Percentiles rank a stretch among this genome's conserved stretches.
Conservation (phyloP, 495 filamentous ascomycete genomes). For the Cercophora sp. region DNA sequence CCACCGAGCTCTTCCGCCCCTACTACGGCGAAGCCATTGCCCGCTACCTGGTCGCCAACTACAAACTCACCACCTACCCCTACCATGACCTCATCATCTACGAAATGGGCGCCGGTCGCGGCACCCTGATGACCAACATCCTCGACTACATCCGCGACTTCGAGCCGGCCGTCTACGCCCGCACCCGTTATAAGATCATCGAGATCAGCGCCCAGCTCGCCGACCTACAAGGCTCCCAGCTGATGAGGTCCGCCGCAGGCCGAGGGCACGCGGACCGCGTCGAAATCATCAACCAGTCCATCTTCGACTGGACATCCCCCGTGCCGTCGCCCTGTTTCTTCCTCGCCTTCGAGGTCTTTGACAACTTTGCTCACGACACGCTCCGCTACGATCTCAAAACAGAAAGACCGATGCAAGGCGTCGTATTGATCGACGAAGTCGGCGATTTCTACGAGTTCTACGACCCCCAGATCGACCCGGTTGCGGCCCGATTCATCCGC, state of each 20-base stretch:
- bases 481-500: constrained; percentile 75
- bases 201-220: constrained; percentile 86
- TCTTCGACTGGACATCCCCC: constrained; percentile 87
- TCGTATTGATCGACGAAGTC: constrained; percentile 75
- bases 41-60: constrained; percentile 89
- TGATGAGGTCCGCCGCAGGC: constrained; percentile 57
- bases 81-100: constrained; percentile 98
- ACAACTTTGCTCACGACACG: constrained; percentile 95
- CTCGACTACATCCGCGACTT: constrained; percentile 90
- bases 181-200: constrained; percentile 91
- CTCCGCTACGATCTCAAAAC: constrained; percentile 81
- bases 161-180: constrained; percentile 87
- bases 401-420: constrained; percentile 74
- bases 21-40: constrained; percentile 97
- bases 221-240: constrained; percentile 65
- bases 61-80: constrained; percentile 87
- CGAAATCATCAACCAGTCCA: constrained; percentile 88
- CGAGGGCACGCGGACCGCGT: constrained; percentile 79
- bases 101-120: constrained; percentile 96
- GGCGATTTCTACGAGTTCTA: constrained; percentile 97
- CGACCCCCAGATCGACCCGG: constrained; percentile 69
- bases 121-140: constrained; percentile 96
- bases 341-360: constrained; percentile 96
- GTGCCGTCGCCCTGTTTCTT: constrained; percentile 94
- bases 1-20: constrained; percentile 92